Conservation (phyloP, 257 asterid species). For the Voacanga thouarsii region DNA sequence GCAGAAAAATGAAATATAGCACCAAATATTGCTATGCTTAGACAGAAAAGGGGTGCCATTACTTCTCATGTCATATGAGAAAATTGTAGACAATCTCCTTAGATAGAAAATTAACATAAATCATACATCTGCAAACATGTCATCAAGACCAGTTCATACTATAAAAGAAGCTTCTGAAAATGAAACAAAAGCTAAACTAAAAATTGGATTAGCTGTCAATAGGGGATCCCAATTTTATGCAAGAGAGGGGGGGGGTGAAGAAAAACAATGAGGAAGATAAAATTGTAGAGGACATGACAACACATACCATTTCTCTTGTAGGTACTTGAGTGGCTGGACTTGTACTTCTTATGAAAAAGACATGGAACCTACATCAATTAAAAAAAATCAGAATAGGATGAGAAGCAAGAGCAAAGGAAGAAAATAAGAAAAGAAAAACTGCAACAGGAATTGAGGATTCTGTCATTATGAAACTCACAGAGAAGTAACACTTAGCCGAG, state of each 20-base stretch:
- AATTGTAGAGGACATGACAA: constrained; percentile 4
- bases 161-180: neutral
- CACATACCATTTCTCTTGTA: constrained; percentile 62
- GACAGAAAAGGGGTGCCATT: neutral
- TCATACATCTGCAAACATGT: neutral
- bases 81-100: neutral
- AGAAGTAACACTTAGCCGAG: constrained; percentile 72
- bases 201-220: neutral
- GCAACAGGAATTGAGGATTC: neutral
- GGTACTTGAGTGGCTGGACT: constrained; percentile 62
- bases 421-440: neutral
- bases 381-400: neutral
- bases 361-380: constrained; percentile 65
- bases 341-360: constrained; percentile 70
- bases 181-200: neutral
- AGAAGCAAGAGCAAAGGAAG: neutral
- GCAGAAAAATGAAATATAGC: neutral
- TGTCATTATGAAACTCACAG: constrained; percentile 43
- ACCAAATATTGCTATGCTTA: neutral
- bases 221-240: too few species aligned
- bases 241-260: neutral
- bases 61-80: neutral
- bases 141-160: neutral
- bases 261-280: neutral
- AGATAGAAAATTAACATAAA: neutral